These are phyloP conservation scores for Blechomonas ayalai DNA, from an alignment of 208 protist genomes.

Conservation along the genomic window DNA sequence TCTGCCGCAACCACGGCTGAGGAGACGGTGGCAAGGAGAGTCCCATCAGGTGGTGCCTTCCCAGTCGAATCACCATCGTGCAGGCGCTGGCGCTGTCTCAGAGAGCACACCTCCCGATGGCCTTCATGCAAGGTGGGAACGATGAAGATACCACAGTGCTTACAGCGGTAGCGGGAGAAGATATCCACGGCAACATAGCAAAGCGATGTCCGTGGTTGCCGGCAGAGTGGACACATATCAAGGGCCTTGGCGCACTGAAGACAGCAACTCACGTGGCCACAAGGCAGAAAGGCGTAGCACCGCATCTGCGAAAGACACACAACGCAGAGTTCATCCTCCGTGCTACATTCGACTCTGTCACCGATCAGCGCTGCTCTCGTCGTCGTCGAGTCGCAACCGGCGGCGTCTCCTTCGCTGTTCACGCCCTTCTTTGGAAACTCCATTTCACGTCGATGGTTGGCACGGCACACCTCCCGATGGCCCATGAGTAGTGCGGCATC, in stretches of 20 bases:
- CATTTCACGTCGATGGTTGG: conserved; percentile 16
- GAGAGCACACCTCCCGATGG: conserved; percentile 75
- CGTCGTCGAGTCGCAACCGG: not conserved
- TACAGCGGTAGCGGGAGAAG: conserved; percentile 58
- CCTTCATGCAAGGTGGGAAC: conserved; percentile 71
- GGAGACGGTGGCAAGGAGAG: no score
- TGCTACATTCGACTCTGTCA: not conserved
- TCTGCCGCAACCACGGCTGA: not conserved
- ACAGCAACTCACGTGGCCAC: conserved; percentile 78
- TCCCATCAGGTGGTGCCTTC: not conserved
- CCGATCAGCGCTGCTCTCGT: not conserved
- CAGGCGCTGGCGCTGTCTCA: conserved; percentile 28
- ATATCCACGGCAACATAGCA: conserved; percentile 43
- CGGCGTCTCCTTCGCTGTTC: not conserved
- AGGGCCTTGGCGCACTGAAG: conserved; percentile 42
- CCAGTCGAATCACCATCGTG: conserved; percentile 6
- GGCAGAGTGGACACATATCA: conserved; percentile 71
- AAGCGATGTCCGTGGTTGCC: conserved; percentile 32
- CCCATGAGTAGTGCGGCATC: conserved; percentile 45
- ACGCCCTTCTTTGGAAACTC: not conserved
- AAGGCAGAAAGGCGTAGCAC: conserved; percentile 79
- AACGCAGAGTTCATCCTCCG: conserved; percentile 61
- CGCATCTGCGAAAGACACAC: conserved; percentile 56
- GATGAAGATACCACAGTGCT: conserved; percentile 54
- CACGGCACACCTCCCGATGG: conserved; percentile 49